Base-by-base conservation (phyloP, 2,329 filamentous ascomycete species). In the Trichoderma sp. region DNA sequence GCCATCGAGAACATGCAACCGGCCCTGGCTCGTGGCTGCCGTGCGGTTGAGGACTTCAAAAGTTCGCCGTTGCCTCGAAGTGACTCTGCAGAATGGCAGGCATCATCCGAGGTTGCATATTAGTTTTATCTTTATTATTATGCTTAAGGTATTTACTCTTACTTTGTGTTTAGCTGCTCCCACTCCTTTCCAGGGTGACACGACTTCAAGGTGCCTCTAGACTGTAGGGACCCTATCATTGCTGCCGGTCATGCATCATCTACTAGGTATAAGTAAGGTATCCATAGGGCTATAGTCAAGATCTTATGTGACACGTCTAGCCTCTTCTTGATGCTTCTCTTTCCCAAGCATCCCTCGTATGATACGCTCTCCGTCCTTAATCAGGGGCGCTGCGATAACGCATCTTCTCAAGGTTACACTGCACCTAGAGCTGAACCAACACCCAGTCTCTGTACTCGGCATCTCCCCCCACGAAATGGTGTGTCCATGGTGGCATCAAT, bases 41-140 rank as follows among this genome's bases (percentile, higher is more conserved):
- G n/a, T 58, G 24, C 45, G 19, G 28, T 61, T 24, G 45, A 61
- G 28, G 50, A 61, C 30, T 43, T 51, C 58, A 61, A 61, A 61
- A 61, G 47, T 61, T 61, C 57, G 34, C 55, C 24, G 12, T 44
- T 19, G 2, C 21, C 21, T 57, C 12, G 5, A 24, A 19, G 21
- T 7, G 34, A 61, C 58, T 61, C 45, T 30, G 34, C 58, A 39
- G 24, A 19, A 1, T 21, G 39, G 44, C 44, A 48, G 43, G 44
- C 43, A 48, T 30, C 26, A 59, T 15, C 3, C 14, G 9, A 39
- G 19, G 43, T 52, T 1, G 24, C 3, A 30, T 7, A 26, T 59
- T 34, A 17, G 39, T n/a, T 30, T 51, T 50, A 51, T 51, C 51
- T 4, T 61, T 61, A 61, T 39, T 39, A 1, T 12, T 39, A 39